phyloP scores from a whole-genome alignment of 106 monocot species.

The Dioscorea alata region DNA sequence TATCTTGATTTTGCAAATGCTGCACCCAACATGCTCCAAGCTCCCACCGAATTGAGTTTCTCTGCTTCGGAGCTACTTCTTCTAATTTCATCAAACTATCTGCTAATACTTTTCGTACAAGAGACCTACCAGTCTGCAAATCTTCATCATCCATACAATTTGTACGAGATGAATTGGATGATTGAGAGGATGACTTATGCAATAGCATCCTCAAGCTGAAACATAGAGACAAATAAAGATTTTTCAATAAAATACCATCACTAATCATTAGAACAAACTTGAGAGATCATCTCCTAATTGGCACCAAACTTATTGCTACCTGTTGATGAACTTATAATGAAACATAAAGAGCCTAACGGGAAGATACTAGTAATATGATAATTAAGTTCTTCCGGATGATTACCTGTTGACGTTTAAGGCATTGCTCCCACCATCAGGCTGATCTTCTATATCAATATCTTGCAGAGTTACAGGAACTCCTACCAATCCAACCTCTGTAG shows the following conservation, averaged over 20 bases:
- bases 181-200: slow-evolving; percentile 37
- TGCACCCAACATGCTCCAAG: slow-evolving; percentile 97
- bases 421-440: slow-evolving; percentile 82
- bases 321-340: neutral
- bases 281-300: neutral
- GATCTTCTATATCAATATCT: slow-evolving; percentile 72
- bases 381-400: neutral
- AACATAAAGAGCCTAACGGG: neutral
- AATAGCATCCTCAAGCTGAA: slow-evolving; percentile 82
- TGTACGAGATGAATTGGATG: slow-evolving; percentile 15
- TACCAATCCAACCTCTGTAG: slow-evolving; percentile 23
- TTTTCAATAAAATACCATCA: neutral
- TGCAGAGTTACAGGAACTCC: slow-evolving; percentile 17
- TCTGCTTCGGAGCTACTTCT: slow-evolving; percentile 29
- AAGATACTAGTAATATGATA: neutral
- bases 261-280: neutral
- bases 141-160: slow-evolving; percentile 40
- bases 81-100: slow-evolving; percentile 55
- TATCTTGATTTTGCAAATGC: slow-evolving; percentile 62
- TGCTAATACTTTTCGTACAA: slow-evolving; percentile 38
- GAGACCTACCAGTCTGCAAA: slow-evolving; percentile 14
- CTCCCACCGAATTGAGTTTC: slow-evolving; percentile 75
- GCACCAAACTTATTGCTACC: neutral
- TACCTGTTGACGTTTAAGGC: slow-evolving; percentile 91
- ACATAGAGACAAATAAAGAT: slow-evolving; percentile 3